phyloP scores from a whole-genome alignment of 2,329 filamentous ascomycete species.

The Moelleriella libera region DNA sequence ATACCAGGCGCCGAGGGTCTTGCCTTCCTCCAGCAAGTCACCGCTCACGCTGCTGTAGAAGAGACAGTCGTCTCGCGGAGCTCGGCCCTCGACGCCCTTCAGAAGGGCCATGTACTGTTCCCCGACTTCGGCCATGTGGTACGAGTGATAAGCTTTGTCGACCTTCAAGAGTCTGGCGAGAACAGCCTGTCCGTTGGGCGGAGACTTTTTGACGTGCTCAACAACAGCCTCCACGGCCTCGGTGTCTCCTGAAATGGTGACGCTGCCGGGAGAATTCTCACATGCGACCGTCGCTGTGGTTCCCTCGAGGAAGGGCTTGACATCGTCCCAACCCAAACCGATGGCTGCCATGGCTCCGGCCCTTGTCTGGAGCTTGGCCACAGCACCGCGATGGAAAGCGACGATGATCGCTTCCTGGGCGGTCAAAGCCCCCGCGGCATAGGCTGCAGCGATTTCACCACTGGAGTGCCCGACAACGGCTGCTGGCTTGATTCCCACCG shows the following conservation, averaged over 20 bases:
- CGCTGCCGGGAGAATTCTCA: conserved; percentile 9
- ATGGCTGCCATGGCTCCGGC: conserved; percentile 10
- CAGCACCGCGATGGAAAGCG: conserved; percentile 4
- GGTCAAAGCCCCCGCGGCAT: conserved; percentile 14
- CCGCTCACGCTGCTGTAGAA: background rate
- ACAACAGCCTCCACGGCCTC: conserved; percentile 12
- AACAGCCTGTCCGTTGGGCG: conserved; percentile 4
- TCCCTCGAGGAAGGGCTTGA: conserved; percentile 8
- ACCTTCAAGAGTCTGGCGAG: conserved; percentile 19
- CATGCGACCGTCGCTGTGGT: conserved; percentile 11
- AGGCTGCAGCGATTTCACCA: conserved; percentile 27
- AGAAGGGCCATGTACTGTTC: background rate
- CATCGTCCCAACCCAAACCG: conserved; percentile 5
- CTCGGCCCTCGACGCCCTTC: background rate
- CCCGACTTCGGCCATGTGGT: conserved; percentile 15
- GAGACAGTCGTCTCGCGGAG: background rate
- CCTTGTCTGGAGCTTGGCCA: background rate
- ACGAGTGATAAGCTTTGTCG: conserved; percentile 25
- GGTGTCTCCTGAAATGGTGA: conserved; percentile 16
- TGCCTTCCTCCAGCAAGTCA: background rate
- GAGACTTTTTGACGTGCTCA: conserved; percentile 7
- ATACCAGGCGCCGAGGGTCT: background rate
- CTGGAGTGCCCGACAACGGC: conserved; percentile 24
- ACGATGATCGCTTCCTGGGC: conserved; percentile 2
- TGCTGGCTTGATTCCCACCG: conserved; percentile 13